Evolutionary conservation across 768 basidiomycete species (phyloP), one percentile per base, ranked within the genome.

Genomic region (Flagelloscypha sp.): DNA sequence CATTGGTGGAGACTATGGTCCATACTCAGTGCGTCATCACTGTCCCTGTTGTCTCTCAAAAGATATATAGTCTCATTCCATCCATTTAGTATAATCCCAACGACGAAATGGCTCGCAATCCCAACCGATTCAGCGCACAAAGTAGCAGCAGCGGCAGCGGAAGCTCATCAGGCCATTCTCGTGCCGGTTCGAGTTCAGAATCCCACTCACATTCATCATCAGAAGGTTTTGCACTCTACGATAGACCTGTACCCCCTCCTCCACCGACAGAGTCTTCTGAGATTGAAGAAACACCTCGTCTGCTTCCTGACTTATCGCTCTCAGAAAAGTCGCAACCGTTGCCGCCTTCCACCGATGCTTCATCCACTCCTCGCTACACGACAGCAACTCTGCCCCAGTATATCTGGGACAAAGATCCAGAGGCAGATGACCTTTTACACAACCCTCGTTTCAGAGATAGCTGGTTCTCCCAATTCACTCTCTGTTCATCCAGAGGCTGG

Each of bases 381-480:
- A 49, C 67, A 2, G 55, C 59, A 4, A 63, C 74, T 0, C 55
- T 72, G 3, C 63, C 68, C 4, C 61, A 67, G 38, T 65, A 63
- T 43, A 35, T 65, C 35, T 77, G 74, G 74, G 75, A 76, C 45
- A 36, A 17, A 5, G 76, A 79, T 33, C 68, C 76, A 3, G 79
- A 81, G 42, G 62, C 72, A 8, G 82, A 83, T 59, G 81, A 84
- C 47, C 64, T 71, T 12, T 64, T 84, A 12, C 81, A 84, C 52
- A 76, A 77, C 57, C 76, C 65, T 21, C 62, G 72, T 12, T 56
- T 66, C 20, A 60, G 75, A 30, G 75, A 72, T 29, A 67, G 65
- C 3, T 62, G 62, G 0, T 63, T 71, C 12, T 65, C 73, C 30
- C 56, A 55, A 25, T 74, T 71, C 40, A 65, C 68, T 9, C 50